A percentile compares a stretch with the other conserved stretches of the same genome.
These are phyloP conservation scores for Wickerhamomyces sydowiorum DNA, from an alignment of 805 yeast genomes.

Conservation along the genomic window DNA sequence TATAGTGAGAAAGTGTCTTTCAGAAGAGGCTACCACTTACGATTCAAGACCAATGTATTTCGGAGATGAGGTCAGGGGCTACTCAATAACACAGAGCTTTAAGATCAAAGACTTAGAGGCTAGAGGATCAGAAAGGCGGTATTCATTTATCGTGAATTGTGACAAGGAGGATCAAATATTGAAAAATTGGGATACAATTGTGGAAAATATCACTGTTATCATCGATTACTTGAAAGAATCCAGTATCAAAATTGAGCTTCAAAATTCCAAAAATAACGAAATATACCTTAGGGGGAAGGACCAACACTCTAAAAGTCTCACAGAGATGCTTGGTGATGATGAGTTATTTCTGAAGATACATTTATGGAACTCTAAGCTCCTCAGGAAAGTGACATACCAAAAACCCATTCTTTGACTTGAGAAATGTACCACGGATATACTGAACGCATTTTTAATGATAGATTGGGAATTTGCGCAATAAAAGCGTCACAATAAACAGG, in stretches of 20 bases:
- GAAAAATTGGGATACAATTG: conserved; percentile 48
- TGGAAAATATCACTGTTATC: conserved; percentile 33
- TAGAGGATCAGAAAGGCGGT: conserved; percentile 69
- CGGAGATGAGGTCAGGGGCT: conserved; percentile 58
- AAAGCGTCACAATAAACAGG: too few relatives aligned
- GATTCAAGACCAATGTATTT: conserved; percentile 54
- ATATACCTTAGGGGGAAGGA: conserved; percentile 50
- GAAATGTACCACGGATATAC: too few relatives aligned
- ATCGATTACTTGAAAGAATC: conserved; percentile 32
- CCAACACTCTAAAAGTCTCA: conserved; percentile 50
- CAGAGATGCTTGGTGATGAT: conserved; percentile 49
- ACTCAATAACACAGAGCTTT: conserved; percentile 53
- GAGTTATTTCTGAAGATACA: conserved; percentile 53
- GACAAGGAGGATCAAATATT: conserved; percentile 49
- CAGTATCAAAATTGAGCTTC: conserved; percentile 22
- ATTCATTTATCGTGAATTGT: conserved; percentile 50
- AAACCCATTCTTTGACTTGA: too few relatives aligned
- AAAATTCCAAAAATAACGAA: conserved; percentile 31
- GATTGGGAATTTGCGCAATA: too few relatives aligned
- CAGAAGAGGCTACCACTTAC: conserved; percentile 61
- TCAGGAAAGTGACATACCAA: conserved; percentile 25
- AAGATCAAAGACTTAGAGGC: conserved; percentile 61
- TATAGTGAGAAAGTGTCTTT: conserved; percentile 55
- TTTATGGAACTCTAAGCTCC: conserved; percentile 53
- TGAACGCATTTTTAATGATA: too few relatives aligned